Conservation (phyloP, 2,329 filamentous ascomycete species). For the Pseudocercospora ulei region DNA sequence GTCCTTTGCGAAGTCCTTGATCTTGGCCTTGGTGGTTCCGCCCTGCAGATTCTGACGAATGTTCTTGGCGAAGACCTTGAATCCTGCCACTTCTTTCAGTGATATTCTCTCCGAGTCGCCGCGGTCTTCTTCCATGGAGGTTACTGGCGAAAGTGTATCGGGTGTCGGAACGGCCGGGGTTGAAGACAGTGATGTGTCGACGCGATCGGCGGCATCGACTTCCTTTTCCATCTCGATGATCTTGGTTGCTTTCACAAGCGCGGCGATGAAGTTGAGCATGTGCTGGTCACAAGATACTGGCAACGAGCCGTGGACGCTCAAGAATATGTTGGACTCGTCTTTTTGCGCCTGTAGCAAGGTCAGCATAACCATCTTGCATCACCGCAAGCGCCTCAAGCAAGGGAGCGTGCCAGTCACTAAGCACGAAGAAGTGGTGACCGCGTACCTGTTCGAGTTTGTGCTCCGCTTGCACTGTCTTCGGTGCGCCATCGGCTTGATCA, state of each 20-base stretch:
- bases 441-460: constrained; percentile 35
- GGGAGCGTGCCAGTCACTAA: too few relatives aligned
- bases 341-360: constrained; percentile 30
- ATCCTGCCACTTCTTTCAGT: constrained; percentile 19
- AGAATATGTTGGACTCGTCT: constrained; percentile 43
- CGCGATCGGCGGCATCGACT: constrained; percentile 31
- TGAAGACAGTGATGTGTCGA: constrained; percentile 14
- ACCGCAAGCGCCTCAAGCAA: too few relatives aligned
- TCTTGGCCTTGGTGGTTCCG: constrained; percentile 22
- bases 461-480: constrained; percentile 38
- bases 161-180: constrained; percentile 29
- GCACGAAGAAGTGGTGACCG: too few relatives aligned
- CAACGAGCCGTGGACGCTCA: constrained; percentile 43
- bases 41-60: constrained; percentile 27
- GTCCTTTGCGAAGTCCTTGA: constrained; percentile 30
- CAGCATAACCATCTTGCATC: too few relatives aligned
- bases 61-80: constrained; percentile 27
- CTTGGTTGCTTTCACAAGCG: constrained; percentile 50
- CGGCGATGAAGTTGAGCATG: constrained; percentile 47
- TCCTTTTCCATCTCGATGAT: constrained; percentile 47
- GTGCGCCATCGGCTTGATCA: constrained; percentile 39
- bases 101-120: constrained; percentile 5
- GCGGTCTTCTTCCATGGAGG: constrained; percentile 4
- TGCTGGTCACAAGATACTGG: constrained; percentile 46
- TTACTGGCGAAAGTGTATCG: constrained; percentile 1